Evolutionary conservation across 2,329 filamentous ascomycete species (phyloP), one percentile per base, ranked within the genome.

Genomic region (Endoconidiophora laricicola): DNA sequence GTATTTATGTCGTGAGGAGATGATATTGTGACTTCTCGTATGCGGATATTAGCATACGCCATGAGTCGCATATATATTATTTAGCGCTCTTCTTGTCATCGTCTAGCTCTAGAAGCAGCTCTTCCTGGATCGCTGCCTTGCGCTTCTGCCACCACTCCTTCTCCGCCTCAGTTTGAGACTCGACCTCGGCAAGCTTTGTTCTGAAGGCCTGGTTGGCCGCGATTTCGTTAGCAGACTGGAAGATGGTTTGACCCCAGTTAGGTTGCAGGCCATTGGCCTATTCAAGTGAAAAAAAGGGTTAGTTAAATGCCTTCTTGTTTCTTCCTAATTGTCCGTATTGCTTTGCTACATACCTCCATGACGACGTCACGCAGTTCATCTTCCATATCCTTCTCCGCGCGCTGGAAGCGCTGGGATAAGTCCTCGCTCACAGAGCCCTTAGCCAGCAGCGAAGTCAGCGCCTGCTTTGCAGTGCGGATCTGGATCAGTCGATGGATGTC

Each of bases 211-310:
- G 75, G 67, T 95, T 95, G 61, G 86, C 82, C 53, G 83, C 79
- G 66, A 98, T 95, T 66, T 98, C 91, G 66, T 94, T 94, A 50
- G 91, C 91, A 43, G 85, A 88, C 66, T 98, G 91, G 75, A 98
- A 98, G 63, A 98, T 96, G 51, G 77, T 79, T 62, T 91, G 81
- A 54, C 91, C 91, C 91, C 91, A 98, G 64, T 82, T 81, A 45
- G 85, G 81, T 1, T 78, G 74, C 56, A 95, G 83, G 18, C 84
- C 87, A 63, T 96, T 96, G 59, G 93, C 91, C 86, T 95, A 57
- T 29, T n/a, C 7, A 2, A 45, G 26, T 18, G 40, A 16, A 18
- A 48, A 33, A 16, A 41, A 22, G 7, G 24, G 16, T 23, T 20
- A 36, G 18, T 45, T 42, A 24, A 10, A 12, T 38, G 29, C 33